A percentile compares a stretch with the other conserved stretches of the same genome.
These are phyloP conservation scores for Curvularia verruculosa DNA, from an alignment of 2,329 filamentous ascomycete genomes.

Conservation along the genomic window DNA sequence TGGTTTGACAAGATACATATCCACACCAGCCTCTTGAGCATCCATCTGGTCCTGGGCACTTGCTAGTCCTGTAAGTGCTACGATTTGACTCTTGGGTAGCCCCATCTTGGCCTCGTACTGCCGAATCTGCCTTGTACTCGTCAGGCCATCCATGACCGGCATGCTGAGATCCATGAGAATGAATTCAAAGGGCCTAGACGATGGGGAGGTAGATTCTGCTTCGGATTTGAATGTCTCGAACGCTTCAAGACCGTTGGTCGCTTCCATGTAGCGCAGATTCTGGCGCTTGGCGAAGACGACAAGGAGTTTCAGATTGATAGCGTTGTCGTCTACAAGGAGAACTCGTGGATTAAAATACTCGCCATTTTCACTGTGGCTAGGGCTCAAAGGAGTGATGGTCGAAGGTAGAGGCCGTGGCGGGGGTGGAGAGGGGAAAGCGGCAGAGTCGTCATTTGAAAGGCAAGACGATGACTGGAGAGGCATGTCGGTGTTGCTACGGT, in stretches of 20 bases:
- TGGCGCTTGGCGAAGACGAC: conserved; percentile 52
- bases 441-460: not conserved
- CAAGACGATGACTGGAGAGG: conserved; percentile 15
- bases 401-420: conserved; percentile 22
- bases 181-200: conserved; percentile 37
- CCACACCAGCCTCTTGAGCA: conserved; percentile 44
- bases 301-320: conserved; percentile 44
- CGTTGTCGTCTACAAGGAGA: conserved; percentile 45
- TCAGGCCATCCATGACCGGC: conserved; percentile 49
- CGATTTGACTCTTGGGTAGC: conserved; percentile 31
- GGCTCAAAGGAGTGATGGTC: conserved; percentile 26
- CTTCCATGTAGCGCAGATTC: conserved; percentile 34
- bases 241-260: conserved; percentile 43
- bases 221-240: conserved; percentile 33
- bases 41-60: conserved; percentile 44
- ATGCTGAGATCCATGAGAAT: conserved; percentile 46
- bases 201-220: conserved; percentile 21
- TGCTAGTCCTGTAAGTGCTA: conserved; percentile 49
- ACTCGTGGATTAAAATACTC: conserved; percentile 41
- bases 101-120: conserved; percentile 35
- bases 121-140: conserved; percentile 42
- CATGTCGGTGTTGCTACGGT: conserved; percentile 36
- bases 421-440: conserved; percentile 18
- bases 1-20: conserved; percentile 50
- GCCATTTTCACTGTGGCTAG: conserved; percentile 19